Evolutionary conservation across 2,329 filamentous ascomycete genomes (phyloP).

Genomic region (Colletotrichum ledebouriae): DNA sequence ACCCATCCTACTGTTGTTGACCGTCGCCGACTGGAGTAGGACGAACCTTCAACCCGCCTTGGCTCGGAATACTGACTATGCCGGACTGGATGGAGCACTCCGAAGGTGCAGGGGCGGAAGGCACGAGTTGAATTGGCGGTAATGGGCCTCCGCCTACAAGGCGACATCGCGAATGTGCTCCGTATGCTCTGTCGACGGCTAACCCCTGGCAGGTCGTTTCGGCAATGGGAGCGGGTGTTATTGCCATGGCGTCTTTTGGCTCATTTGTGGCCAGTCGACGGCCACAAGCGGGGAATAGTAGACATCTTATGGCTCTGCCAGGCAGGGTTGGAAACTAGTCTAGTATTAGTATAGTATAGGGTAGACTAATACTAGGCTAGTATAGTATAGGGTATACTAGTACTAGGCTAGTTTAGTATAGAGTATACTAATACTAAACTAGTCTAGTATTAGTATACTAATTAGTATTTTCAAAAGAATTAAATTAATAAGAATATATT

Average conservation of each 20-base stretch:
- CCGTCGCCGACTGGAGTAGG: conserved; percentile 17
- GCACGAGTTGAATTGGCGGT: conserved; percentile 1
- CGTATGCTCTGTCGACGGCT: neutral
- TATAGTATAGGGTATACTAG: too few species aligned
- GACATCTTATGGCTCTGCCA: conserved; percentile 11
- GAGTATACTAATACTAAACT: too few species aligned
- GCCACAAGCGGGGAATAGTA: conserved; percentile 29
- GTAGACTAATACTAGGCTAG: too few species aligned
- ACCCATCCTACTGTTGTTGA: conserved; percentile 8
- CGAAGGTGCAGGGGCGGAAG: neutral
- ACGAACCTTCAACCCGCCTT: conserved; percentile 20
- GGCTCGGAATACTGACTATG: conserved; percentile 26
- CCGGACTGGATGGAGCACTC: conserved; percentile 23
- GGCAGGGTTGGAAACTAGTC: too few species aligned
- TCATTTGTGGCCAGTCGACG: conserved; percentile 14
- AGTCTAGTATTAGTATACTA: too few species aligned
- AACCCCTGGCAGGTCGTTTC: conserved; percentile 33
- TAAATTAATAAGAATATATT: too few species aligned
- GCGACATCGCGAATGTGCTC: conserved; percentile 12
- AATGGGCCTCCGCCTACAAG: conserved; percentile 9
- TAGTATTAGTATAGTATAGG: too few species aligned
- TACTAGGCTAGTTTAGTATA: too few species aligned
- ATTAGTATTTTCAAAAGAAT: too few species aligned
- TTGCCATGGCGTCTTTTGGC: conserved; percentile 20
- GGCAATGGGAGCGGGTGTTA: conserved; percentile 19